Evolutionary conservation across 140 eudicot genomes (phyloP), one percentile per base, ranked within the genome.

Genomic region (Flaveria floridana): DNA sequence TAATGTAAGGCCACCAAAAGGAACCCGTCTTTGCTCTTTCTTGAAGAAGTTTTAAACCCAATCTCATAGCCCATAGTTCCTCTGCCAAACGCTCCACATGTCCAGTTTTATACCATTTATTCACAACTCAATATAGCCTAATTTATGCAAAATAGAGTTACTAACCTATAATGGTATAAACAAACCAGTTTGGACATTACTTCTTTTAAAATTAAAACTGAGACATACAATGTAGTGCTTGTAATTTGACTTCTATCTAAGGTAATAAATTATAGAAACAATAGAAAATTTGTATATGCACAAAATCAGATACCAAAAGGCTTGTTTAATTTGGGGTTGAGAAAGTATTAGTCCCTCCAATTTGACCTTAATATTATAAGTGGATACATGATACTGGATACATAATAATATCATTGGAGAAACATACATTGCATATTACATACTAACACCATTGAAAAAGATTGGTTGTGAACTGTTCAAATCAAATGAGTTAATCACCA

Each of bases 1-100:
- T 88, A 82, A 94, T 90, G 81, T 94, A 94, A 7, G 97, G 97
- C 99, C 99, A 94, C 99, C 99, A 94, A 82, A 90, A 90, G 42
- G 99, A 90, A 78, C 87, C 96, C 0, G 71, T 70, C 73, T 85
- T 88, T 25, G 97, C 97, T 83, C 99, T 81, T 72, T 94, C 99
- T 79, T 94, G 97, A 69, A 94, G 96, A 79, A 94, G 96, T 81
- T 84, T 88, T 80, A 90, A 53, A 61, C 99, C 99, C 82, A 94
- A 75, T 77, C 74, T 87, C 99, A 90, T 88, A 46, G 99, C 91
- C 99, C 99, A 94, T 70, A 90, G 87, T 82, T 94, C 99, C 89
- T 90, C 99, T 94, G 99, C 87, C 96, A 93, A 93, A 90, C 75
- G 90, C 96, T 93, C 87, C 91, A 87, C 82, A 78, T 87, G 87